Conservation (phyloP, 306 rosid genomes). For the Abrus precatorius region DNA sequence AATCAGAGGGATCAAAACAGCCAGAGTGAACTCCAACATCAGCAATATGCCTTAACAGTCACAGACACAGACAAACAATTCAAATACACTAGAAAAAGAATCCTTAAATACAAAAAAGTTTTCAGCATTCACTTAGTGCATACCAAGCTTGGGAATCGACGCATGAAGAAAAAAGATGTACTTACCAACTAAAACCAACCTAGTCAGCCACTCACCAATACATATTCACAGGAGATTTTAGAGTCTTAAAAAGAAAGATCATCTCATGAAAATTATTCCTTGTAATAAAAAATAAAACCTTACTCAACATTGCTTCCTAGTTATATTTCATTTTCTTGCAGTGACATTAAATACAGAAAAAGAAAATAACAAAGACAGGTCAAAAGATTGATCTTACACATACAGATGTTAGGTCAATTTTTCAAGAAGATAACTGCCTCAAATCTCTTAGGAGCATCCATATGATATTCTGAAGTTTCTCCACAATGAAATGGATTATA, state of each 20-base stretch:
- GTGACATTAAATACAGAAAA: constrained; percentile 3
- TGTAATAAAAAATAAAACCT: constrained; percentile 20
- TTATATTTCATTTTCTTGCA: constrained; percentile 11
- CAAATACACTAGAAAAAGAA: neutral
- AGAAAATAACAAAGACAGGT: neutral
- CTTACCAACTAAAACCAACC: constrained; percentile 39
- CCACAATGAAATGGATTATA: neutral
- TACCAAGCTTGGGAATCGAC: too few relatives aligned
- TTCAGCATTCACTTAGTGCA: too few relatives aligned
- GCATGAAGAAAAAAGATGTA: neutral
- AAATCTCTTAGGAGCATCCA: neutral
- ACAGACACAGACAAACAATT: constrained; percentile 29
- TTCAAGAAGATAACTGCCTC: constrained; percentile 11
- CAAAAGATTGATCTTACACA: neutral
- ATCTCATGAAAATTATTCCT: constrained; percentile 19
- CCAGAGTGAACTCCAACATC: constrained; percentile 25
- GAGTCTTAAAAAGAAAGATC: constrained; percentile 24
- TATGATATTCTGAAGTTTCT: neutral
- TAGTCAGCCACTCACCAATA: constrained; percentile 2
- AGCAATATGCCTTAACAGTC: constrained; percentile 8
- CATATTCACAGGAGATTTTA: constrained; percentile 4
- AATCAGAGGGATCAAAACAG: neutral
- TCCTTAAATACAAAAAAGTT: too few relatives aligned
- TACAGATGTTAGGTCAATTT: neutral
- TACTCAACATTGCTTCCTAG: neutral